These are phyloP conservation scores for Emericellopsis terricola DNA, from an alignment of 495 filamentous ascomycete species.

Conservation along the genomic window DNA sequence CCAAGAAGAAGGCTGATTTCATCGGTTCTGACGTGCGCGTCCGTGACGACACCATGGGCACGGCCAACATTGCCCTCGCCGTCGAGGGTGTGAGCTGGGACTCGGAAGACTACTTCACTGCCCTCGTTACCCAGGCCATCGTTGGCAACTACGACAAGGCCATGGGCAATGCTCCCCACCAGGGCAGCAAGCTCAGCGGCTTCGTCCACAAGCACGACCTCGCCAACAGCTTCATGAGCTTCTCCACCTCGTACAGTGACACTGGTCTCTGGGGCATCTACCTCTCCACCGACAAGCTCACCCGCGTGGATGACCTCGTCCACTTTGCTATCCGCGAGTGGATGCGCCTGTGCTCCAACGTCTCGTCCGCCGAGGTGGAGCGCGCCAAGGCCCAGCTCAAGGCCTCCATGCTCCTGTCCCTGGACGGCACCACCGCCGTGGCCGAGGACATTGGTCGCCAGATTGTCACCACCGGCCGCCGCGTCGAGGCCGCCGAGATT, in stretches of 20 bases:
- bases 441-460: conserved; percentile 98
- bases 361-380: conserved; percentile 82
- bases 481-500: conserved; percentile 82
- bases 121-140: conserved; percentile 91
- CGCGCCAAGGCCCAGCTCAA: conserved; percentile 98
- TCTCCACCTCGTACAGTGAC: conserved; percentile 98
- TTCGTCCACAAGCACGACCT: conserved; percentile 85
- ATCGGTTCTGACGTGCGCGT: conserved; percentile 88
- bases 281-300: conserved; percentile 79
- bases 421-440: conserved; percentile 92
- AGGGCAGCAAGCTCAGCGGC: conserved; percentile 92
- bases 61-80: conserved; percentile 94
- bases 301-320: conserved; percentile 77
- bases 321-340: conserved; percentile 98
- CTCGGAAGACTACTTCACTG: conserved; percentile 97
- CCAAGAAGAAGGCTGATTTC: conserved; percentile 83
- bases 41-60: conserved; percentile 87
- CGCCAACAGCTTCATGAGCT: conserved; percentile 99
- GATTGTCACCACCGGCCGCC: conserved; percentile 88
- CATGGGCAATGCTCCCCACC: conserved; percentile 89
- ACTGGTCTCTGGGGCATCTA: conserved; percentile 99
- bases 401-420: conserved; percentile 88
- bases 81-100: conserved; percentile 99
- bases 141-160: conserved; percentile 99
- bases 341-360: conserved; percentile 74